Base-by-base conservation (phyloP, 257 asterid genomes). In the Solanum chilense region DNA sequence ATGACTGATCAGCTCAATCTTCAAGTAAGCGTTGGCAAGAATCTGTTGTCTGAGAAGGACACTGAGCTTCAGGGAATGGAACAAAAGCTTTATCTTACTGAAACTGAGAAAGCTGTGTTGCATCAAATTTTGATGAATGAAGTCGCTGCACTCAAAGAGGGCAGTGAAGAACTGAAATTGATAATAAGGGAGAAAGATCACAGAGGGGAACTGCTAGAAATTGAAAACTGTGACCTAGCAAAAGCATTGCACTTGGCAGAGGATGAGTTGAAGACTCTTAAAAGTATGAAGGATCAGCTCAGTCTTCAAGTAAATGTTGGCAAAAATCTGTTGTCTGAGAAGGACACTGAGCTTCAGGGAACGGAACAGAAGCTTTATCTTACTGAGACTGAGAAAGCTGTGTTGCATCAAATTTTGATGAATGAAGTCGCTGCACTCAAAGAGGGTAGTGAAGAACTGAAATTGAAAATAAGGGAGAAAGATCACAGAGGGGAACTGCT, bases 371-470 rank as follows among this genome's bases (percentile, higher is more conserved):
- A 94, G 90, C 89, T 91, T 83, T 87, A 47, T 88, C 85, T 86
- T 29, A 87, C 83, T 12, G 95, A 92, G 82, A 89, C 81, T 42
- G 89, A 92, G 88, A 94, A 91, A 87, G 33, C 86, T 35, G 92
- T 90, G 92, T 90, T 92, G 33, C 88, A 74, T 35, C 87, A 86
- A 68, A 88, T 86, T 82, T 85, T 92, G 90, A 93, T 4, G 80
- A 88, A 86, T 31, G 93, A 93, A 86, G 90, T 89, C 45, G 75
- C 88, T 60, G 42, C 82, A 90, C 93, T 93, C 78, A 90, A 87
- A 33, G 90, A 88, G 93, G 74, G 85, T 90, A 93, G 92, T 58
- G 96, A 93, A 88, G 94, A 89, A 74, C 87, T 94, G 88, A 88
- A 76, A 88, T 68, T 88, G 60, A 89, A 90, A 89, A 52, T 94